Evolutionary conservation across 371 early-diverging fungal genomes (phyloP).

Genomic region (Conidiobolus incongruus): DNA sequence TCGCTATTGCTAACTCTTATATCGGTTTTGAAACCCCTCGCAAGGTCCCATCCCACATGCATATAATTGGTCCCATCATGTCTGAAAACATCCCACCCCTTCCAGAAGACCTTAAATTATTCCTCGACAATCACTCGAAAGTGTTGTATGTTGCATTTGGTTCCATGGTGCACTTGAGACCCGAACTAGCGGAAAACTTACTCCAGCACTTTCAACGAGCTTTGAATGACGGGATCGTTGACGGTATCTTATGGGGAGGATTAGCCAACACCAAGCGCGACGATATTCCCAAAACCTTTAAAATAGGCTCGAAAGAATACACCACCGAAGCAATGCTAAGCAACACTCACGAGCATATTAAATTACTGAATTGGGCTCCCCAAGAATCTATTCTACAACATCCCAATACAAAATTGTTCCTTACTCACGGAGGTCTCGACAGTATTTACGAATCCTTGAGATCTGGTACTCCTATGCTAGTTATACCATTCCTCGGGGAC

Average conservation of each 20-base stretch:
- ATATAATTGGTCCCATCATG: slow-evolving; percentile 1
- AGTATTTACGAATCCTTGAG: background rate
- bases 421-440: slow-evolving; percentile 5
- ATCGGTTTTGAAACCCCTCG: background rate
- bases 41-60: background rate
- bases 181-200: background rate
- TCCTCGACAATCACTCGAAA: background rate
- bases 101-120: background rate
- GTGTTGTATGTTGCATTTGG: background rate
- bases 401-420: slow-evolving; percentile 2
- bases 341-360: background rate
- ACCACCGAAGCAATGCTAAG: background rate
- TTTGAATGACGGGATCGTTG: background rate
- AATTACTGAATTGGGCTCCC: background rate
- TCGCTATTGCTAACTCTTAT: background rate
- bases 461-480: background rate
- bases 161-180: background rate
- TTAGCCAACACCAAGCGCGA: background rate
- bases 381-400: slow-evolving; percentile 4
- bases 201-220: background rate
- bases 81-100: background rate
- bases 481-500: slow-evolving; percentile 2
- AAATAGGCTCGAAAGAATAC: background rate
- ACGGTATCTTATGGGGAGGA: slow-evolving; percentile 5
- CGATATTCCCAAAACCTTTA: background rate